Evolutionary conservation across 2,329 filamentous ascomycete genomes (phyloP).

Genomic region (Blumeriella jaapii): DNA sequence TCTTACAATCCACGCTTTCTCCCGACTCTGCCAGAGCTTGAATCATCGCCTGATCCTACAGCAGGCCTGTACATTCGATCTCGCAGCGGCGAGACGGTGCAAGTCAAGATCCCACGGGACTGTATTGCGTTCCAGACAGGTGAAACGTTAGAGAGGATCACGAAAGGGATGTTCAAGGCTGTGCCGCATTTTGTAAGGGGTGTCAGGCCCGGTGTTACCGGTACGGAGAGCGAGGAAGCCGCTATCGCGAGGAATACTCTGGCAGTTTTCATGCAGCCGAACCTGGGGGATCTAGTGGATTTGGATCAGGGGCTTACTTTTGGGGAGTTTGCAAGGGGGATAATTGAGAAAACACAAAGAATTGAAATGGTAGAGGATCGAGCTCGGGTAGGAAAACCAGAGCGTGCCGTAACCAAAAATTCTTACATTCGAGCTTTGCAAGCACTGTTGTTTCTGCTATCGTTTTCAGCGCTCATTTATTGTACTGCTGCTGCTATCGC

Average conservation of each 20-base stretch:
- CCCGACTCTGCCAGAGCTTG: conserved; percentile 55
- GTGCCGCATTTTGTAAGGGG: conserved; percentile 93
- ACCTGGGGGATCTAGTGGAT: conserved; percentile 71
- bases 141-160: conserved; percentile 83
- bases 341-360: conserved; percentile 28
- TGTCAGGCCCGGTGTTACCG: conserved; percentile 40
- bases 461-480: no score
- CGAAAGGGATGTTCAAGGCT: conserved; percentile 79
- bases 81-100: conserved; percentile 68
- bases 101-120: conserved; percentile 82
- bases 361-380: conserved; percentile 9
- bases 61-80: conserved; percentile 93
- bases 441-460: no score
- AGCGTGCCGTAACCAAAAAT: no score
- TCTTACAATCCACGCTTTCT: conserved; percentile 26
- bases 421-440: no score
- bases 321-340: conserved; percentile 54
- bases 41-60: conserved; percentile 65
- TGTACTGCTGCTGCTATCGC: no score
- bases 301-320: conserved; percentile 55
- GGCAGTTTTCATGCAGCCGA: conserved; percentile 95
- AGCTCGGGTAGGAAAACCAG: background rate
- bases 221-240: conserved; percentile 31
- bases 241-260: conserved; percentile 73
- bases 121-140: conserved; percentile 95